phyloP scores from a whole-genome alignment of 2,329 filamentous ascomycete genomes.

The Orbilia brochopaga region DNA sequence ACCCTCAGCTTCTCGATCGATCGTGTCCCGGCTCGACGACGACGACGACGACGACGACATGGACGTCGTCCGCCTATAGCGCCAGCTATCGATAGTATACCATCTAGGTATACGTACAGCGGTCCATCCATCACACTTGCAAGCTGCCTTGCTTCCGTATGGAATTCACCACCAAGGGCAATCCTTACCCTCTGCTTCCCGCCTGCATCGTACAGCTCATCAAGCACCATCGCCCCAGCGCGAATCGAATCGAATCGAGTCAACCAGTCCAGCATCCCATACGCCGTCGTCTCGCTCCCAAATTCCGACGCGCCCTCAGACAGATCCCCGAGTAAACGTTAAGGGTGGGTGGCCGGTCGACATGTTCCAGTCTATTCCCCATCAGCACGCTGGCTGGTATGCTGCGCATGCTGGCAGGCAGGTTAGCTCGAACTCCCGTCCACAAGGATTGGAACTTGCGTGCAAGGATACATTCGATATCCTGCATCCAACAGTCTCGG shows the following conservation, averaged over 20 bases:
- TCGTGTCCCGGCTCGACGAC: no score
- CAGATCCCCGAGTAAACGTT: no score
- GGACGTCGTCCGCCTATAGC: no score
- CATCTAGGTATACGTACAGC: background rate
- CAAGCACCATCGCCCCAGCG: constrained; percentile 43
- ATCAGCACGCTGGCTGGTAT: background rate
- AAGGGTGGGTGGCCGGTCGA: background rate
- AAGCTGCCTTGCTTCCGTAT: background rate
- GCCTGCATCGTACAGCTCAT: constrained; percentile 49
- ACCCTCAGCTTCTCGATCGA: no score
- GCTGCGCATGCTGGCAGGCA: background rate
- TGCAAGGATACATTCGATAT: constrained; percentile 34
- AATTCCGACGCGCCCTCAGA: constrained; percentile 38
- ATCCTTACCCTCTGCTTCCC: constrained; percentile 39
- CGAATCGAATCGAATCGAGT: constrained; percentile 40
- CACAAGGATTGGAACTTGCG: constrained; percentile 26
- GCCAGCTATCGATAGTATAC: no score
- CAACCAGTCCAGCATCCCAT: no score
- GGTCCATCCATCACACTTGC: constrained; percentile 13
- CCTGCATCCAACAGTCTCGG: constrained; percentile 36
- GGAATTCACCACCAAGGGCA: constrained; percentile 24
- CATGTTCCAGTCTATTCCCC: constrained; percentile 15
- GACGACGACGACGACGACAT: no score
- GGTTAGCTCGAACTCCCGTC: constrained; percentile 8
- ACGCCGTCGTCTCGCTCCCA: no score